Conservation (phyloP, 441 rosid species). For the Viola pubescens region DNA sequence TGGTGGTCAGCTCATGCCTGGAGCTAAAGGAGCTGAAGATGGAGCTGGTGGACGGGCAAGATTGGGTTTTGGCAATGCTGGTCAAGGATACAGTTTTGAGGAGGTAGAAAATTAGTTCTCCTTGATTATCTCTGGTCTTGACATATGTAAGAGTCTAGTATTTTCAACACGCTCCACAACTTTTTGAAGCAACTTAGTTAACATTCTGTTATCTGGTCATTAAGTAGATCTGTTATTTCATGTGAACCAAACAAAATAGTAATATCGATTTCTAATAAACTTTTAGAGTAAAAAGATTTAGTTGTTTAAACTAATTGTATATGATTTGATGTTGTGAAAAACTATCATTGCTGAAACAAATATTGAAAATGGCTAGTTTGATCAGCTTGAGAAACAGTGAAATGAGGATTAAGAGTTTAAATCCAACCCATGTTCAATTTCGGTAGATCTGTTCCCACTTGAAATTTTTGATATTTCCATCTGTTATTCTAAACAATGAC, state of each 20-base stretch:
- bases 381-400: no score
- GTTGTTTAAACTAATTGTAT: no score
- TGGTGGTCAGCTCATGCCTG: slow-evolving; percentile 57
- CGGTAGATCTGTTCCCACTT: no score
- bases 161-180: no score
- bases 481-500: not conserved
- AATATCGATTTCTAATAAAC: no score
- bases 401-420: no score
- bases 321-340: no score
- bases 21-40: slow-evolving; percentile 79
- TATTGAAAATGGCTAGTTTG: no score
- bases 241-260: not conserved
- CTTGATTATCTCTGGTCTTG: slow-evolving; percentile 4
- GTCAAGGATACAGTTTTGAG: slow-evolving; percentile 98
- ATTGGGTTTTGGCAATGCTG: slow-evolving; percentile 96
- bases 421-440: no score
- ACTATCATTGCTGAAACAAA: no score
- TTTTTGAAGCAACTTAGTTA: not conserved
- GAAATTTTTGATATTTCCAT: not conserved
- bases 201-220: not conserved
- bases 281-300: no score
- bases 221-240: not conserved
- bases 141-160: not conserved
- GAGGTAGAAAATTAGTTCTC: slow-evolving; percentile 50
- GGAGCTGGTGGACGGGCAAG: slow-evolving; percentile 66